Percentiles rank a stretch among this genome's conserved stretches.
Conservation (phyloP, 208 protist genomes). For the Naegleria gruberi region DNA sequence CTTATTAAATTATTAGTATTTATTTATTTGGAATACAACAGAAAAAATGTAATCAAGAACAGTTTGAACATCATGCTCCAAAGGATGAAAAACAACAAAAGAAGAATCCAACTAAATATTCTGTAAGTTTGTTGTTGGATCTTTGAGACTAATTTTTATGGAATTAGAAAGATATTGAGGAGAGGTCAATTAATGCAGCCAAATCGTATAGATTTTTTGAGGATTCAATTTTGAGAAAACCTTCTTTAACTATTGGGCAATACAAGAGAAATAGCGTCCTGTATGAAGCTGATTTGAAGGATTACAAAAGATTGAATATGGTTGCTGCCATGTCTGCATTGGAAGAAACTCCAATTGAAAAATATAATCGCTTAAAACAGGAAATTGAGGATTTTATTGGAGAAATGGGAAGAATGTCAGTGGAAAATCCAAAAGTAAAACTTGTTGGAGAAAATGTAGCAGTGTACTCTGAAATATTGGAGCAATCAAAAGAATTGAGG, state of each 20-base stretch:
- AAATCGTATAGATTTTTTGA: not conserved
- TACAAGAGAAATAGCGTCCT: not conserved
- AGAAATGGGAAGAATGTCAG: not conserved
- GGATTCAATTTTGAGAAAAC: not conserved
- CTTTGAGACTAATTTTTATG: not conserved
- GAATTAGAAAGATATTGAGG: not conserved
- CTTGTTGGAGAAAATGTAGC: not conserved
- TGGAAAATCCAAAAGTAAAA: not conserved
- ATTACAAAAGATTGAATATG: not conserved
- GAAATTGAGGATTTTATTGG: not conserved
- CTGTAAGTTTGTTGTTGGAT: too few relatives aligned
- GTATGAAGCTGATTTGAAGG: not conserved
- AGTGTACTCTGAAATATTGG: not conserved
- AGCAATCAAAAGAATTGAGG: not conserved
- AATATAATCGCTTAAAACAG: not conserved
- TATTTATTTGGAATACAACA: not conserved
- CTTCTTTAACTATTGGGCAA: not conserved
- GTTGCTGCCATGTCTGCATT: not conserved
- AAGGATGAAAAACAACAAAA: not conserved
- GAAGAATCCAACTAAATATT: not conserved
- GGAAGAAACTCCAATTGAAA: not conserved
- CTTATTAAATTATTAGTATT: not conserved
- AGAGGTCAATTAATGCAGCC: not conserved
- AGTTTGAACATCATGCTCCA: not conserved
- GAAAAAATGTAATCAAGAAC: not conserved